Base-by-base conservation (phyloP, 345 rosid species). In the Lumnitzera littorea region DNA sequence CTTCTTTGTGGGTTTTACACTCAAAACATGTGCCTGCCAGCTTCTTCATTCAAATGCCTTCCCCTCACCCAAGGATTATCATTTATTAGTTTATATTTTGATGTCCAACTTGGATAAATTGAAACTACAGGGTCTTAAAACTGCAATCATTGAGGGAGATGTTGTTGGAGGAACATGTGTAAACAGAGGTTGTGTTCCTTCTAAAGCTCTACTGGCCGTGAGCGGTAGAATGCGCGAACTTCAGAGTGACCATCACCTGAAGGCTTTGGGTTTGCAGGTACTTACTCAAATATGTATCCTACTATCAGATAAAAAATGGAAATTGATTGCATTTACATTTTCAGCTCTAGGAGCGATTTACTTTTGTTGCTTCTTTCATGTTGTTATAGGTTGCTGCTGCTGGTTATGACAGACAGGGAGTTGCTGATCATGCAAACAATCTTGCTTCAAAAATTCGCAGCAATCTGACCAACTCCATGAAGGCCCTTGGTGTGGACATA, bases 131-230 rank as follows among this genome's bases (percentile, higher is more conserved):
- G 97, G 97, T 55, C 82, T 91, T 57, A 94, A 94, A 82, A 91
- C 96, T 61, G 99, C 97, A 13, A 82, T 94, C 16, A 80, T 91
- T 3, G 99, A 94, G 76, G 97, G 99, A 62, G 96, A 94, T 72
- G 99, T 91, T 46, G 82, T 94, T 61, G 99, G 99, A 64, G 99
- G 99, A 65, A 91, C 97, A 55, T 94, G 97, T 62, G 99, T 94
- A 46, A 94, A 94, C 74, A 82, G 99, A 83, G 99, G 99, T 0
- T 90, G 99, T 75, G 97, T 94, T 56, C 99, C 99, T 78, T 94
- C 99, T 2, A 94, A 90, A 75, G 97, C 99, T 56, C 97, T 94
- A 58, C 71, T 90, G 59, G 99, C 99, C 53, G 99, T 94, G 29
- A 90, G 99, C 65, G 99, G 99, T 67, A 67, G 92, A 51, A 86